phyloP scores from a whole-genome alignment of 495 filamentous ascomycete species.

The Trichocladium antarcticum region DNA sequence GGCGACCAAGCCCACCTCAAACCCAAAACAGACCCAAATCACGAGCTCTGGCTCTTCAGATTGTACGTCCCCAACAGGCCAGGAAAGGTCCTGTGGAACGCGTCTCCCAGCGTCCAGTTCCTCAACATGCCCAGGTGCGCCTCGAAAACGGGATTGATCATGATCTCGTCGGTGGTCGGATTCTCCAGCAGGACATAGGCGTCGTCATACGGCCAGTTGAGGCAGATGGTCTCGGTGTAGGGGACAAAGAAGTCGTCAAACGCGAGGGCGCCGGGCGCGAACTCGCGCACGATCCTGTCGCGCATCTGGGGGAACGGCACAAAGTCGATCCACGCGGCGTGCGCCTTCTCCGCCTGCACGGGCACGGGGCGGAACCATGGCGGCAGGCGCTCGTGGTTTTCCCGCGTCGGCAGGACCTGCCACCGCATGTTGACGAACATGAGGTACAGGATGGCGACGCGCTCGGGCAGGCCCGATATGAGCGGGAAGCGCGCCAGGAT shows the following conservation, averaged over 20 bases:
- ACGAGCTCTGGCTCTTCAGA: constrained; percentile 12
- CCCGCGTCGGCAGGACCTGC: constrained; percentile 60
- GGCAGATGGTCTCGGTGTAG: constrained; percentile 55
- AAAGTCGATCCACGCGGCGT: constrained; percentile 71
- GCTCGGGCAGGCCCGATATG: constrained; percentile 57
- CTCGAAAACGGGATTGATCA: constrained; percentile 74
- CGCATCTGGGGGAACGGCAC: constrained; percentile 66
- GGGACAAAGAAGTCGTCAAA: constrained; percentile 76
- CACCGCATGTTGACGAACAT: constrained; percentile 83
- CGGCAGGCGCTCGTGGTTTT: constrained; percentile 63
- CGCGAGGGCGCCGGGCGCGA: constrained; percentile 34
- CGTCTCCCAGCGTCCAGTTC: constrained; percentile 69
- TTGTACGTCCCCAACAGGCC: constrained; percentile 44
- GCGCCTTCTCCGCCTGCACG: constrained; percentile 48
- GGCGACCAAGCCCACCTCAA: neutral
- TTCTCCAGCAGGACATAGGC: constrained; percentile 47
- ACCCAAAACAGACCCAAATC: neutral
- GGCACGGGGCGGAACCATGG: constrained; percentile 52
- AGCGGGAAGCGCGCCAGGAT: constrained; percentile 65
- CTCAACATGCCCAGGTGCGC: constrained; percentile 52
- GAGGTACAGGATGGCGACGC: constrained; percentile 62
- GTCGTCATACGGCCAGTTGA: constrained; percentile 72
- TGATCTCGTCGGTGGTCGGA: constrained; percentile 46
- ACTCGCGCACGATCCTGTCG: constrained; percentile 43
- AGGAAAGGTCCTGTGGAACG: constrained; percentile 55